Base-by-base conservation (phyloP, 495 filamentous ascomycete genomes). In the Podospora anserina region DNA sequence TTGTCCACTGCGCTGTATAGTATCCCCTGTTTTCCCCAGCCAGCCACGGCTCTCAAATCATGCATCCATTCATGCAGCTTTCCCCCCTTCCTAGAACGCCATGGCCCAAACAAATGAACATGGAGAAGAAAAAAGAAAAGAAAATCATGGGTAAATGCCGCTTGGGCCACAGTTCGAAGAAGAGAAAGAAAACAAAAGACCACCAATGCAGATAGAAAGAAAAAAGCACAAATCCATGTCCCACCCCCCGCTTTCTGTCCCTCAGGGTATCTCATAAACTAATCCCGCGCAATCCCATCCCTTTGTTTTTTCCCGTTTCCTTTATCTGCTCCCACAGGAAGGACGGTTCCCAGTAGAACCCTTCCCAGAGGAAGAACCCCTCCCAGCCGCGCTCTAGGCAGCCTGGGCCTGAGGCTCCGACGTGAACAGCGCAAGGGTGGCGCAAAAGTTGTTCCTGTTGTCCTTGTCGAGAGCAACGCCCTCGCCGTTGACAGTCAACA, bases 381-480 rank as follows among this genome's bases (percentile, higher is more conserved):
- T 16, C 11, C 63, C 68, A 6, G 18, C 63, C 11, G 39, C 7
- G 15, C 19, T 30, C 68, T 61, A 60, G n/a, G 56, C 56, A 34
- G 26, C n/a, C 30, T 13, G n/a, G 26, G 63, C 39, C 39, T 16
- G 39, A 49, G 39, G 39, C 39, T 23, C 62, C 26, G 72, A 64
- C 57, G 62, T 61, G 71, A 90, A 91, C 16, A 87, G 70, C 13
- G 88, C 91, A 71, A 94, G 83, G 2, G 91, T 92, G 23, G 90
- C 90, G 76, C 91, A 93, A 75, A 89, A 94, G 65, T 83, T 90
- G 74, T 89, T 89, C 68, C 80, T 76, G 76, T 94, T 94, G 56
- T 90, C 88, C 53, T 74, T 79, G 74, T 91, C 82, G 6, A 83
- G 80, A 53, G 90, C 89, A 2, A 77, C 75, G 9, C 81, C 78